phyloP scores from a whole-genome alignment of 805 yeast species.

The Ogataea dorogensis region DNA sequence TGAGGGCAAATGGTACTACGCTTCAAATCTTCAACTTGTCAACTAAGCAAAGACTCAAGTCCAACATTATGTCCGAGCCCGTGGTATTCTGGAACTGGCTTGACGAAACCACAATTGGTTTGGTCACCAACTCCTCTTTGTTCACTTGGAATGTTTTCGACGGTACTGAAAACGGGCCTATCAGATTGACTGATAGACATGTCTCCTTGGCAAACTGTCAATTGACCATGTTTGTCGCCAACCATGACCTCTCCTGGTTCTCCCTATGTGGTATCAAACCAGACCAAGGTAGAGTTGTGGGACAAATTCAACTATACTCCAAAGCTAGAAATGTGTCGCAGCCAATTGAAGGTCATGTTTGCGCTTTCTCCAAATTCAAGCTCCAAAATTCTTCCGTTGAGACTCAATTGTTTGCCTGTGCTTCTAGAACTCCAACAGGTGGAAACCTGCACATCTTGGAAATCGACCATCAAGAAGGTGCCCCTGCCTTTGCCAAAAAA shows the following conservation, averaged over 20 bases:
- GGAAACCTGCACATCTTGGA: slow-evolving; percentile 90
- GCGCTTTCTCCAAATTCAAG: slow-evolving; percentile 75
- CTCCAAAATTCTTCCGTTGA: slow-evolving; percentile 72
- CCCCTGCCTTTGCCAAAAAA: slow-evolving; percentile 84
- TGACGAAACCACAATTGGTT: slow-evolving; percentile 66
- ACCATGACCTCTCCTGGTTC: slow-evolving; percentile 82
- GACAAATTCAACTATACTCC: slow-evolving; percentile 91
- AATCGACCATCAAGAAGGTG: slow-evolving; percentile 87
- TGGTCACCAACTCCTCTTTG: slow-evolving; percentile 75
- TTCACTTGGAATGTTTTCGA: slow-evolving; percentile 84
- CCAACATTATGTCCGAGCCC: slow-evolving; percentile 81
- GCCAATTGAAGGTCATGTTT: slow-evolving; percentile 97
- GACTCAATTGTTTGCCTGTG: slow-evolving; percentile 89
- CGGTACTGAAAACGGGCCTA: slow-evolving; percentile 78
- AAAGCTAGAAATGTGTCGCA: slow-evolving; percentile 90
- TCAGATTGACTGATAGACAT: slow-evolving; percentile 79
- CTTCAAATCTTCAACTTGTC: slow-evolving; percentile 90
- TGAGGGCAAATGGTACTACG: slow-evolving; percentile 95
- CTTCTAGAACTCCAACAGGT: slow-evolving; percentile 81
- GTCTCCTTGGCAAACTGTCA: slow-evolving; percentile 75
- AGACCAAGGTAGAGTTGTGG: slow-evolving; percentile 91
- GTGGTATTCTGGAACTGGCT: slow-evolving; percentile 97
- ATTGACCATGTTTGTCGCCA: slow-evolving; percentile 86
- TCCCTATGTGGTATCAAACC: slow-evolving; percentile 94
- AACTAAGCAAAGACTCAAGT: slow-evolving; percentile 83